Conservation (phyloP, 371 early-diverging fungal genomes). For the Apophysomyces ossiformis region DNA sequence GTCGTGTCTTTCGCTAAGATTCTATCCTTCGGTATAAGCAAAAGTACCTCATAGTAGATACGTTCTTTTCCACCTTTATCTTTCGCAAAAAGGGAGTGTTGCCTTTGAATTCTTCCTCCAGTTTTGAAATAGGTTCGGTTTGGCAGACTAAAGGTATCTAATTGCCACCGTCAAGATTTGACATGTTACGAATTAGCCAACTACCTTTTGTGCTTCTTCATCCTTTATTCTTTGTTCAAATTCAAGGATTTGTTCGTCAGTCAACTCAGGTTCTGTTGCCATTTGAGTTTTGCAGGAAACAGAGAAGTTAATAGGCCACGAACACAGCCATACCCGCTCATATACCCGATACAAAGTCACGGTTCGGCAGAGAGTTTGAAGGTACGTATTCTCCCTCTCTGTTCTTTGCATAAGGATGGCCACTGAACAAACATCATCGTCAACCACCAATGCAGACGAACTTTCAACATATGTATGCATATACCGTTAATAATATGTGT, state of each 20-base stretch:
- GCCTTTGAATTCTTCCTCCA: conserved; percentile 62
- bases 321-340: too few relatives aligned
- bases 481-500: neutral
- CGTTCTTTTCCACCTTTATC: conserved; percentile 48
- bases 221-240: conserved; percentile 69
- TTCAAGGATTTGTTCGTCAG: conserved; percentile 68
- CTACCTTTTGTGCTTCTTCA: conserved; percentile 58
- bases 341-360: too few relatives aligned
- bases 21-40: conserved; percentile 36
- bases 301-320: neutral
- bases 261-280: conserved; percentile 38
- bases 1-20: conserved; percentile 51
- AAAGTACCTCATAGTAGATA: neutral
- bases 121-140: conserved; percentile 48
- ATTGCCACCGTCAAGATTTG: neutral
- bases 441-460: neutral
- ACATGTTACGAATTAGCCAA: conserved; percentile 16
- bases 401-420: neutral
- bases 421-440: neutral
- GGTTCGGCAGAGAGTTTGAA: too few relatives aligned
- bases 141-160: conserved; percentile 63
- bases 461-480: neutral
- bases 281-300: conserved; percentile 1
- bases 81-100: conserved; percentile 61
- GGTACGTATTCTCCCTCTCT: too few relatives aligned